These are phyloP conservation scores for Penicillium canescens DNA, from an alignment of 495 filamentous ascomycete species.

Conservation along the genomic window DNA sequence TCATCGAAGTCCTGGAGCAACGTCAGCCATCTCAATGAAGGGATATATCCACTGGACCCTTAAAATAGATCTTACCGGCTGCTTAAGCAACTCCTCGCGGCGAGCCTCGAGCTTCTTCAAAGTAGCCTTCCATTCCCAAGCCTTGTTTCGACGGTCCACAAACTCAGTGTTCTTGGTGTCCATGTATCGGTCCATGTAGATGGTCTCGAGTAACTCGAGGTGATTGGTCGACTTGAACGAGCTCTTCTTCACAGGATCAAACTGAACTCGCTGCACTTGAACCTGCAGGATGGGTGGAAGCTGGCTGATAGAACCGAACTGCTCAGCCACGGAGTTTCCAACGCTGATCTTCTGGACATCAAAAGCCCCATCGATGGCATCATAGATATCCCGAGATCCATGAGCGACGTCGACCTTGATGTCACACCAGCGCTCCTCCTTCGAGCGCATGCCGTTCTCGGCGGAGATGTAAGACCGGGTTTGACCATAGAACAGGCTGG, in stretches of 20 bases:
- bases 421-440: slow-evolving; percentile 61
- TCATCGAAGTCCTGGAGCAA: slow-evolving; percentile 30
- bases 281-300: slow-evolving; percentile 87
- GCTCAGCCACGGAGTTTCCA: slow-evolving; percentile 59
- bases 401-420: slow-evolving; percentile 64
- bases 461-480: slow-evolving; percentile 55
- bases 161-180: slow-evolving; percentile 61
- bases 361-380: slow-evolving; percentile 81
- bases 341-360: slow-evolving; percentile 73
- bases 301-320: slow-evolving; percentile 72
- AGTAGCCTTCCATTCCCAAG: slow-evolving; percentile 73
- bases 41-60: neutral
- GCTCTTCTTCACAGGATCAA: slow-evolving; percentile 56
- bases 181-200: slow-evolving; percentile 91
- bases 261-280: slow-evolving; percentile 79
- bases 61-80: slow-evolving; percentile 33
- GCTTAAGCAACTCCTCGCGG: slow-evolving; percentile 45
- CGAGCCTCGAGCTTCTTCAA: slow-evolving; percentile 56
- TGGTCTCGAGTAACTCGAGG: slow-evolving; percentile 68
- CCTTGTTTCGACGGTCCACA: slow-evolving; percentile 59
- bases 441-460: slow-evolving; percentile 42
- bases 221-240: slow-evolving; percentile 78
- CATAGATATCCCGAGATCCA: slow-evolving; percentile 69
- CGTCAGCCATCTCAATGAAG: slow-evolving; percentile 16
- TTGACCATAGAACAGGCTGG: slow-evolving; percentile 60